Conservation (phyloP, 345 rosid species). For the Eucalyptus marginata region DNA sequence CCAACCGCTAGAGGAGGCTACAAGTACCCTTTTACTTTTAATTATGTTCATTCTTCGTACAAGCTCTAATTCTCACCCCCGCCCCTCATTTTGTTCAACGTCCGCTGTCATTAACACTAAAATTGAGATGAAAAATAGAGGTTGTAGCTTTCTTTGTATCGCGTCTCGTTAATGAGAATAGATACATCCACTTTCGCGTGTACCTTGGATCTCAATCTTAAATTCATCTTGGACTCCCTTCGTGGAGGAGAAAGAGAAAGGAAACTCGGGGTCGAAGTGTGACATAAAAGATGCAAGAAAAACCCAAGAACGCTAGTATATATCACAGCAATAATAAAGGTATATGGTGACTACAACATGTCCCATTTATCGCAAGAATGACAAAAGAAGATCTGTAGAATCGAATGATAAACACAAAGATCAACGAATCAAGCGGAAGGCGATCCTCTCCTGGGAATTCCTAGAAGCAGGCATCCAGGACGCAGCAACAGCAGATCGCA, state of each 20-base stretch:
- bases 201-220: background rate
- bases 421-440: background rate
- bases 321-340: background rate
- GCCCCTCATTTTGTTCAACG: background rate
- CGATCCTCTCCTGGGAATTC: background rate
- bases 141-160: background rate
- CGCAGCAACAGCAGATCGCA: slow-evolving; percentile 14
- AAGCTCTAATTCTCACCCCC: background rate
- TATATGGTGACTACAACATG: background rate
- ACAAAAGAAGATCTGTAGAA: background rate
- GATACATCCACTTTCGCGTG: background rate
- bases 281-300: background rate
- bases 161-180: background rate
- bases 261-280: background rate
- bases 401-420: background rate
- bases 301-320: background rate
- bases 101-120: background rate
- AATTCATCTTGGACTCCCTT: background rate
- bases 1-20: background rate
- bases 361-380: background rate
- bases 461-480: background rate
- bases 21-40: background rate
- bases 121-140: background rate
- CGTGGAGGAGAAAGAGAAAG: background rate
- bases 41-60: background rate